phyloP scores from a whole-genome alignment of 495 filamentous ascomycete genomes.

The Xylaria venustula region DNA sequence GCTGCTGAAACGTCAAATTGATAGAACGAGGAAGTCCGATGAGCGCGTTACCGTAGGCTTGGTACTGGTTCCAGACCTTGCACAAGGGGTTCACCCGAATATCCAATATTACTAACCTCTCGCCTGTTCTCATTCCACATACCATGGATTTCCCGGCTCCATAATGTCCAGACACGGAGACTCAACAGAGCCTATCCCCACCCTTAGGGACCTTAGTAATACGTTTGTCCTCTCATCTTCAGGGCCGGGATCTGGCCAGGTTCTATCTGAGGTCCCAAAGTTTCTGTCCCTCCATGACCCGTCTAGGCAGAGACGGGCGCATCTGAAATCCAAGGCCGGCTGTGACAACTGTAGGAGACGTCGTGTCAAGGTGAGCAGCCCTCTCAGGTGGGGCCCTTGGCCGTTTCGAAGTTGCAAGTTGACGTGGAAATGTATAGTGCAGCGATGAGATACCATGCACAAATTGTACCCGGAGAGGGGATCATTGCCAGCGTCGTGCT shows the following conservation, averaged over 20 bases:
- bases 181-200: background rate
- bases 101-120: background rate
- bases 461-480: constrained; percentile 1
- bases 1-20: background rate
- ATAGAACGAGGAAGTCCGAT: background rate
- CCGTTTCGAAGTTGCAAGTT: background rate
- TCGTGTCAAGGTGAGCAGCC: constrained; percentile 14
- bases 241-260: background rate
- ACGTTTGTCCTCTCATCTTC: constrained; percentile 20
- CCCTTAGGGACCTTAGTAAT: constrained; percentile 16
- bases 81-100: background rate
- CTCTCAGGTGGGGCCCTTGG: background rate
- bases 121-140: background rate
- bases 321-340: constrained; percentile 19
- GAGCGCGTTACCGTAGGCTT: background rate
- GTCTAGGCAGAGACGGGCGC: constrained; percentile 14
- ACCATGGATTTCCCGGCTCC: background rate
- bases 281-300: constrained; percentile 14
- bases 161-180: background rate
- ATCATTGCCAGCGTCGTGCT: constrained; percentile 6
- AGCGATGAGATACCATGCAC: constrained; percentile 11
- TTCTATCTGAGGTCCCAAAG: constrained; percentile 16
- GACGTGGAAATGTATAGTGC: background rate
- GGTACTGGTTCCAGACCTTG: background rate
- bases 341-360: constrained; percentile 24